Base-by-base conservation (phyloP, 768 basidiomycete genomes). In the Tremella fuciformis region DNA sequence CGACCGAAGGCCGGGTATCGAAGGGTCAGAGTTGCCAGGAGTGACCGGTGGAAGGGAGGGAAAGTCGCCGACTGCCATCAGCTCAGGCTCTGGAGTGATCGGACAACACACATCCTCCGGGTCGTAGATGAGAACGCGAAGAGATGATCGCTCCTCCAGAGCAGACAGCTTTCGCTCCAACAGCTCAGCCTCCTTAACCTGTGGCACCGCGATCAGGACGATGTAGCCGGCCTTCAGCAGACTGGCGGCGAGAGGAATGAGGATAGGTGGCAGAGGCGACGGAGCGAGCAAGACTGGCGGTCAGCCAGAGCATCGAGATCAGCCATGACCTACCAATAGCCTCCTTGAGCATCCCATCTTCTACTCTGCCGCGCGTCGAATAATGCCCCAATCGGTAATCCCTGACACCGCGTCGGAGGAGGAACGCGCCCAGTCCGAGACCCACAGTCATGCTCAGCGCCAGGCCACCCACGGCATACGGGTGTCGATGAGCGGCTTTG, bases 1-100 rank as follows among this genome's bases (percentile, higher is more conserved):
- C 22, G 39, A 42, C 57, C 57, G 19, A 46, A 40, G 2, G 65
- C 58, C 16, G 73, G 67, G 70, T 67, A 76, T 7, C 74, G 70
- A 8, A 73, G 65, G 3, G 73, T 71, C 1, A 76, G 57, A 2
- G 73, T 73, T 22, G 75, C 75, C 13, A 63, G 57, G 22, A 76
- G 65, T 11, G 73, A 74, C 11, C 75, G 71, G 44, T 73, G 67
- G 70, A 76, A 76, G 3, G 75, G 73, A 9, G 71, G 66, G 61
- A 74, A 71, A 1, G 73, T 73, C 22, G 69, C 54, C 16, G 70
- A 58, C 75, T 76, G 51, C 6, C 34, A 21, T 34, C n/a, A 16
- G 59, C 29, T 19, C 41, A n/a, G 41, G 2, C 21, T n/a, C 39
- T 51, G 40, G 46, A n/a, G 7, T 15, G 29, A n/a, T 26, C 13